Evolutionary conservation across 2,329 filamentous ascomycete species (phyloP).

Genomic region (Phialophora expanda): DNA sequence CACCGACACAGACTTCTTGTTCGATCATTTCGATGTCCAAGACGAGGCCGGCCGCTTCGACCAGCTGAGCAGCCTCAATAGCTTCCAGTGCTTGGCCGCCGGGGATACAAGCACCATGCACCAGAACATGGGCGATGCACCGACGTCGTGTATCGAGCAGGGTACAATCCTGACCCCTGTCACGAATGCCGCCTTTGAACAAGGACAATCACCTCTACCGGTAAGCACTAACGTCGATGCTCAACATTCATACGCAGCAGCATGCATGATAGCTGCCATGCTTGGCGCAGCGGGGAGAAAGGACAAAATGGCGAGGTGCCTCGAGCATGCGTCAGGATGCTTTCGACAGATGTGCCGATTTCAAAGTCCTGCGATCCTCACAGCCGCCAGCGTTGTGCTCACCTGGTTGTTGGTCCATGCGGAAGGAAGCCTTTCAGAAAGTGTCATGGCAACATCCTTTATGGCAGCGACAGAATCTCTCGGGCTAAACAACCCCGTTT

Average conservation of each 20-base stretch:
- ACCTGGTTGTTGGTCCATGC: slow-evolving; percentile 19
- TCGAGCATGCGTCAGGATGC: not conserved
- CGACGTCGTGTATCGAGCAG: not conserved
- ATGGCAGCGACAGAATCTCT: not conserved
- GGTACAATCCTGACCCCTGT: not conserved
- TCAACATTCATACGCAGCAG: slow-evolving; percentile 1
- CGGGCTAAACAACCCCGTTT: not conserved
- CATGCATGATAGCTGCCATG: slow-evolving; percentile 15
- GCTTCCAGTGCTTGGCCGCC: not conserved
- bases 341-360: slow-evolving; percentile 15
- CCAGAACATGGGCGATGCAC: not conserved
- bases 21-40: not conserved
- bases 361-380: slow-evolving; percentile 6
- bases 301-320: not conserved
- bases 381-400: slow-evolving; percentile 6
- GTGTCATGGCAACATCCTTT: slow-evolving; percentile 9
- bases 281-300: slow-evolving; percentile 8
- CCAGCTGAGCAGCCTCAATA: not conserved
- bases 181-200: not conserved
- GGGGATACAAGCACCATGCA: not conserved
- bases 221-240: not conserved
- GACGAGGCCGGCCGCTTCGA: not conserved
- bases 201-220: not conserved
- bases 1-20: not conserved
- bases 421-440: slow-evolving; percentile 12